phyloP scores from a whole-genome alignment of 345 rosid species.

The Leavenworthia alabamica region DNA sequence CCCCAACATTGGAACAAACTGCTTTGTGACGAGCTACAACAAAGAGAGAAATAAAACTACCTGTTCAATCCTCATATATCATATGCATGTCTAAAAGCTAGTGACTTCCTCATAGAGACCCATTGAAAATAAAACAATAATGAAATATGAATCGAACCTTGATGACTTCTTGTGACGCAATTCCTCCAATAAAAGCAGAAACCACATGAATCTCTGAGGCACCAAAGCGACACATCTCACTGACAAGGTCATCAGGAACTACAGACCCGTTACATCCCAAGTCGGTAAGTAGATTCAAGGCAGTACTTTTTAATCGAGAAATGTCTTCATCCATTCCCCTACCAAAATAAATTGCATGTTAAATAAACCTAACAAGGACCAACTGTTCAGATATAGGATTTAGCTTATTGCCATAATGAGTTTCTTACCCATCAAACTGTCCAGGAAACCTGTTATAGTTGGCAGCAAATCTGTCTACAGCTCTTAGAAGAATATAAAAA shows the following conservation, averaged over 20 bases:
- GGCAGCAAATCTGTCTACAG: slow-evolving; percentile 79
- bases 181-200: slow-evolving; percentile 87
- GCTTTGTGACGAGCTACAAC: slow-evolving; percentile 78
- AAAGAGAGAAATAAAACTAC: neutral
- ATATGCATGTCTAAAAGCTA: neutral
- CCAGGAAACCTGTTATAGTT: slow-evolving; percentile 91
- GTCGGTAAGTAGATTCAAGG: slow-evolving; percentile 60
- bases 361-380: neutral
- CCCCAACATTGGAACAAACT: slow-evolving; percentile 85
- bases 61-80: neutral
- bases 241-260: slow-evolving; percentile 82
- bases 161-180: slow-evolving; percentile 90
- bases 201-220: slow-evolving; percentile 96
- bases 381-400: too few relatives aligned
- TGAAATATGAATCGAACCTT: slow-evolving; percentile 43
- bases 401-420: too few relatives aligned
- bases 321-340: slow-evolving; percentile 90
- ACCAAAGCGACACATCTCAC: slow-evolving; percentile 93
- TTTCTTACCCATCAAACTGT: slow-evolving; percentile 81
- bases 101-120: neutral
- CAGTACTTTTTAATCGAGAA: slow-evolving; percentile 67
- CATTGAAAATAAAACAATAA: neutral
- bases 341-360: slow-evolving; percentile 7
- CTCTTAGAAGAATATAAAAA: slow-evolving; percentile 83
- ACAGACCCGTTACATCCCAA: slow-evolving; percentile 83